Base-by-base conservation (phyloP, 192 early-diverging fungal genomes). In the Coemansia sp. region DNA sequence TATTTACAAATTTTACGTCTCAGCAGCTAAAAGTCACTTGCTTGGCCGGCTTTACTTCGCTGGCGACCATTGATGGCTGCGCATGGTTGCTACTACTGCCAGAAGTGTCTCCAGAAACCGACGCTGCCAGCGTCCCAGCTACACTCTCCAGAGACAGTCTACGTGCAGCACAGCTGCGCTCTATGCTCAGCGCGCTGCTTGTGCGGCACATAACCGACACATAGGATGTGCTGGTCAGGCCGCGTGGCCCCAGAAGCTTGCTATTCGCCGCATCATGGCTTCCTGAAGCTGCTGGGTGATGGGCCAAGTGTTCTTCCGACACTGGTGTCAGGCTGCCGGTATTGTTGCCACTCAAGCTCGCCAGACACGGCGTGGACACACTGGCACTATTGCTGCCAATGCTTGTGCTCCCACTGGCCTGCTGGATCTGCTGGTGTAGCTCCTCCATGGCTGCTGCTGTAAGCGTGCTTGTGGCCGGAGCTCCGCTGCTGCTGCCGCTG, bases 11-110 rank as follows among this genome's bases (percentile, higher is more conserved):
- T 2, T 42, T 42, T 23, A 32, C 5, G 17, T 8, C 39, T 41
- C 26, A 53, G 51, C 62, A 17, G 72, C 23, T 62, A 65, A 76
- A 76, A 8, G 61, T 58, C 50, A 76, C 72, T n/a, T 76, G 72
- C 51, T 76, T 76, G 8, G 58, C 20, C 5, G 66, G 66, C 40
- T 47, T 44, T 32, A 56, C 15, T 26, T 26, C 23, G 11, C 17
- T 43, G 11, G 48, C 49, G 4, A 7, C n/a, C 16, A 26, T 6
- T 5, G 21, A 44, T 14, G 10, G n/a, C 12, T 14, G 52, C 11
- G 39, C 23, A 16, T 17, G 20, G n/a, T 30, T n/a, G 15, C 37
- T 18, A 18, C 53, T n/a, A 8, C 37, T 18, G 37, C 53, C 6
- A 42, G 20, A 26, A 26, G 23, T 30, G 28, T 11, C 21, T 14